Base-by-base conservation (phyloP, 331 rosid species). In the Acacia pycnantha region DNA sequence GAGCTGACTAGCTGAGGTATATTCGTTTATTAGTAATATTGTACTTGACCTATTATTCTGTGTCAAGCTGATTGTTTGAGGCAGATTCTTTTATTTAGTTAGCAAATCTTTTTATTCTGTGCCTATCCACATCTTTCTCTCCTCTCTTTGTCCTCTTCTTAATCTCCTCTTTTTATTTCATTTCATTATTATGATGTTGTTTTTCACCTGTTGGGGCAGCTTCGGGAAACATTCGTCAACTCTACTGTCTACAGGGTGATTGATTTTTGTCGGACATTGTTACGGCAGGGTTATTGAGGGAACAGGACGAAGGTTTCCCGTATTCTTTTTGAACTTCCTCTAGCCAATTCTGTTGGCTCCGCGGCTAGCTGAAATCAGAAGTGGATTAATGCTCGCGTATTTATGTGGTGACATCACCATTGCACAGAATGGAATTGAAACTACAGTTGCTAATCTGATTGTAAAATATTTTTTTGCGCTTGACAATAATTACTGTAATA, bases 171-270 rank as follows among this genome's bases (percentile, higher is more conserved):
- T 4, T 56, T 56, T 9, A 54, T n/a, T 70, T 69, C 15, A 54
- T n/a, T 70, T 69, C 15, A 40, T 78, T 74, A 77, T 85, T 77
- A 80, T 18, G 31, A 18, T 27, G 73, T 73, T 58, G 31, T 14
- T 59, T 24, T 31, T 77, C 83, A 83, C 71, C 40, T 73, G 29
- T 70, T 77, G 68, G 84, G 80, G 71, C 97, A 96, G 99, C 98
- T 47, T 92, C 99, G 0, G 99, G 99, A 61, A 96, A 96, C 87
- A 91, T 96, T 75, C 99, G 99, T 43, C 99, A 96, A 88, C 99
- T 96, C 83, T 96, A 96, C 89, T 96, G 94, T 84, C 88, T 94
- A 46, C 99, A 94, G 87, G 95, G 99, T 22, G 99, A 96, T 84
- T 96, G 69, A 96, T 84, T 26, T 78, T 43, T 79, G 74, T 78